Base-by-base conservation (phyloP, 169 alveolate species). In the Cyclospora cayetanensis region DNA sequence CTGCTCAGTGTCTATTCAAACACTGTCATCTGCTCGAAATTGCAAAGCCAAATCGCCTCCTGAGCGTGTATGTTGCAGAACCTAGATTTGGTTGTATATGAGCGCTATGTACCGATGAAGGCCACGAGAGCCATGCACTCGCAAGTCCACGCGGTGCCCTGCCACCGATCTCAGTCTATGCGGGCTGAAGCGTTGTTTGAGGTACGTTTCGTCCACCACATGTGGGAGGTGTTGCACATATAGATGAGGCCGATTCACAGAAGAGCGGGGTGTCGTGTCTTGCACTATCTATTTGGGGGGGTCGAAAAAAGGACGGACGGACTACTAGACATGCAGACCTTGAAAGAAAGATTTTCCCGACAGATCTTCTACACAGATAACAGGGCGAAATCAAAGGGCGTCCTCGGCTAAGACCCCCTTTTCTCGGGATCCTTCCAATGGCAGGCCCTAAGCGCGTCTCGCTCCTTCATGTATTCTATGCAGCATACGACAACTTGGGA, bases 71-170 rank as follows among this genome's bases (percentile, higher is more conserved):
- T n/a, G n/a, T 0, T 43, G 86, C 86, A 70, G 83, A 77, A 46
- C 39, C 82, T 79, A 46, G 94, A 88, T 46, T 55, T 72, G 74
- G 77, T 93, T 22, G 93, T 93, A 39, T 93, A 72, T 88, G 95
- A 93, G 92, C 91, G 95, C n/a, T 93, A 68, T 31, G 91, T 93
- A 43, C 93, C 93, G 29, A 93, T 93, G 95, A 46, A 90, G 55
- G 35, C 90, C 4, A 66, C 92, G 39, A 70, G 50, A 65, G 93
- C 94, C 76, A 93, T 93, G 95, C 95, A 93, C 88, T 89, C 91
- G 11, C 95, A 92, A 83, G 80, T 92, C 2, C 93, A 88, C 29
- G 68, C 79, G 41, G 43, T 91, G n/a, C 94, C 94, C 35, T 76
- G 88, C 80, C 35, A 90, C 55, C 63, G 83, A 2, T 70, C 79